These are phyloP conservation scores for Populus trichocarpa DNA, from an alignment of 441 rosid species.

Conservation along the genomic window DNA sequence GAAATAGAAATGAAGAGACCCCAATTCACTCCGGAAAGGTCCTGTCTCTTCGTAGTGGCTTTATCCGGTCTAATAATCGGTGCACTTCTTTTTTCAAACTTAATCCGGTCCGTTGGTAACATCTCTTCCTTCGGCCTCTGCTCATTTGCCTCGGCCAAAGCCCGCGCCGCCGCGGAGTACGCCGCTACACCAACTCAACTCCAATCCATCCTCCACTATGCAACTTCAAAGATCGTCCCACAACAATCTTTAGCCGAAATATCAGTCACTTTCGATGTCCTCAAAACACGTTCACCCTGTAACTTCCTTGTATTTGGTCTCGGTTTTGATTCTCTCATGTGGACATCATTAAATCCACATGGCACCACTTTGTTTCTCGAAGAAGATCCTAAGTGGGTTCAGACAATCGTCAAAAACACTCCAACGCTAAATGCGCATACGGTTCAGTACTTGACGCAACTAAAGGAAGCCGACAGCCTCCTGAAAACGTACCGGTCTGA, in stretches of 20 bases:
- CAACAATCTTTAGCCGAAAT: constrained; percentile 67
- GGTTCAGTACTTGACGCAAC: constrained; percentile 69
- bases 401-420: constrained; percentile 41
- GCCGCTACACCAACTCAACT: constrained; percentile 60
- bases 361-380: constrained; percentile 80
- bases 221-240: constrained; percentile 61
- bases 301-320: constrained; percentile 87
- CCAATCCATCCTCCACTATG: constrained; percentile 80
- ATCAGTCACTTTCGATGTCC: constrained; percentile 61
- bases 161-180: constrained; percentile 30
- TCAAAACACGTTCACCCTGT: constrained; percentile 53
- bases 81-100: constrained; percentile 39
- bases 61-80: constrained; percentile 46
- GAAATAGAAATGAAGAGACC: constrained; percentile 30
- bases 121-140: constrained; percentile 37
- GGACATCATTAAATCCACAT: constrained; percentile 71
- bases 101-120: constrained; percentile 35
- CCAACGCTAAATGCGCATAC: constrained; percentile 53
- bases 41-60: constrained; percentile 33
- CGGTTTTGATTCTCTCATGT: constrained; percentile 88
- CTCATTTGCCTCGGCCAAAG: constrained; percentile 31
- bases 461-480: constrained; percentile 52
- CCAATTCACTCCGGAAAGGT: constrained; percentile 32
- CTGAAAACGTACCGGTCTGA: constrained; percentile 39
- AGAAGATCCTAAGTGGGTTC: constrained; percentile 81